Conservation (phyloP, 1,284 basidiomycete species). For the Takashimella tepidaria region DNA sequence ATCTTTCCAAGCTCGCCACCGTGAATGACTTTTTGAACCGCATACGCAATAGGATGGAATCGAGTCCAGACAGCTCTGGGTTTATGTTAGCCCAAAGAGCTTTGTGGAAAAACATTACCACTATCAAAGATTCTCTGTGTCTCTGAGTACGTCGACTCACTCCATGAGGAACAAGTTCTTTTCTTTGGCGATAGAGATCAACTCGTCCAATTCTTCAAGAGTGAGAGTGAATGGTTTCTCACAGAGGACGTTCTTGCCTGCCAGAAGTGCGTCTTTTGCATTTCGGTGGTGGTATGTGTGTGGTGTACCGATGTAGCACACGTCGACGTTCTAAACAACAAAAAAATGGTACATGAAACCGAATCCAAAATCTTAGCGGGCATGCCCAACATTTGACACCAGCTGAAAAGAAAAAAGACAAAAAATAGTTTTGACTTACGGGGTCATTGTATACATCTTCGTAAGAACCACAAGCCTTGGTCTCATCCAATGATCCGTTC, state of each 20-base stretch:
- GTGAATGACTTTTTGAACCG: conserved; percentile 41
- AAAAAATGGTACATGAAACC: no score
- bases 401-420: no score
- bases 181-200: conserved; percentile 67
- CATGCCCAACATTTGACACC: no score
- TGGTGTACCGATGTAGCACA: conserved; percentile 79
- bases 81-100: not conserved
- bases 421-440: no score
- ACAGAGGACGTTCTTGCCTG: conserved; percentile 78
- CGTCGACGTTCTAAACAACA: conserved; percentile 75
- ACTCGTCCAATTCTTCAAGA: conserved; percentile 52
- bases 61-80: conserved; percentile 46
- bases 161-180: conserved; percentile 83
- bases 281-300: conserved; percentile 80
- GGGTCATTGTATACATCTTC: conserved; percentile 67
- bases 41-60: conserved; percentile 47
- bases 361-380: no score
- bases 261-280: conserved; percentile 67
- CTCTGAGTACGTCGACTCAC: conserved; percentile 59
- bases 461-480: conserved; percentile 72
- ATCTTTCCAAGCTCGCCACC: conserved; percentile 44
- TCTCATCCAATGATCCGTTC: conserved; percentile 37
- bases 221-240: conserved; percentile 62
- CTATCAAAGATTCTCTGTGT: not conserved
- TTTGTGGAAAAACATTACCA: not conserved